These are phyloP conservation scores for Aegle marmelos DNA, from an alignment of 345 rosid genomes.

Conservation along the genomic window DNA sequence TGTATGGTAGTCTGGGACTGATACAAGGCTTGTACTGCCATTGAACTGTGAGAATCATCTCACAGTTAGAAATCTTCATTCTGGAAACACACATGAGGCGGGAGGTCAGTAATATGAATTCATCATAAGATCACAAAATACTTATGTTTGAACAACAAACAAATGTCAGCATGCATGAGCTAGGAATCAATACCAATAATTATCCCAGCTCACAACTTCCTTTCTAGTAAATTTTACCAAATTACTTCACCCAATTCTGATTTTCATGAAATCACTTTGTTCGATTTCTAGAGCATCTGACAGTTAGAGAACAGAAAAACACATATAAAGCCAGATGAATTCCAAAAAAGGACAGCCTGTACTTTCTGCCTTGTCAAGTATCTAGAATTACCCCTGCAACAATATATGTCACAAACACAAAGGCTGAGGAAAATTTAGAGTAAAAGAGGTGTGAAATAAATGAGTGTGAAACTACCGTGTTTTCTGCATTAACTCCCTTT, in stretches of 20 bases:
- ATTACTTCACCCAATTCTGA: too few species aligned
- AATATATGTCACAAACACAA: background rate
- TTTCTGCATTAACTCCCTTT: background rate
- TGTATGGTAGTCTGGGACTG: background rate
- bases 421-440: background rate
- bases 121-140: background rate
- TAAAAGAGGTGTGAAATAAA: background rate
- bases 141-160: background rate
- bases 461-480: background rate
- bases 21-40: background rate
- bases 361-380: background rate
- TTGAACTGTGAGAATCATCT: background rate
- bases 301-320: background rate
- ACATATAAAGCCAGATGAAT: background rate
- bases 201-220: background rate
- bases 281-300: background rate
- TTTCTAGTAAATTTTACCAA: too few species aligned
- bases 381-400: background rate
- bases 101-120: background rate
- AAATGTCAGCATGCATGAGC: too few species aligned
- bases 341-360: background rate
- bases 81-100: background rate
- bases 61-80: background rate
- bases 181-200: background rate
- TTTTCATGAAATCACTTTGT: too few species aligned